Evolutionary conservation across 176 grass and related monocot genomes (phyloP), one percentile per base, ranked within the genome.

Genomic region (Zoysia japonica): DNA sequence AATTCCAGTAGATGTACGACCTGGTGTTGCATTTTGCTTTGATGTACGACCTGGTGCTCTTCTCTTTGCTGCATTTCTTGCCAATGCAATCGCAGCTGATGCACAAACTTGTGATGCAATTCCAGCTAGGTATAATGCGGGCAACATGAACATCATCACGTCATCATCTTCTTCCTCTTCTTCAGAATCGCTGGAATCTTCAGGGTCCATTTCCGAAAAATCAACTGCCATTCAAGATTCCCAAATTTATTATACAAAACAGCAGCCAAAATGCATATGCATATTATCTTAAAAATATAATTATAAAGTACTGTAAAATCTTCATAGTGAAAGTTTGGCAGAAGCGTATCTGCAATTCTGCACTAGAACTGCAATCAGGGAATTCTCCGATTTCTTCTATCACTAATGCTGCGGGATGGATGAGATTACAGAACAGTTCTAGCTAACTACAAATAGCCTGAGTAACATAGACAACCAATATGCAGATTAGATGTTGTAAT

Each of bases 91-190:
- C 51, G 10, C 14, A 51, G 70, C 11, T 16, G 6, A 50, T 16
- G 48, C 35, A 41, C 36, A 7, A 51, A 2, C 48, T 52, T 42
- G 57, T 47, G 79, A 39, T 41, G 61, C 16, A 1, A 11, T 64
- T 47, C 46, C 55, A 75, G 80, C 52, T 41, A 88, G 70, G 70
- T 84, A 80, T 10, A 88, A 46, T 5, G 86, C 70, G 17, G 76
- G 81, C 41, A 84, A 76, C 13, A 84, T 63, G 60, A 88, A 70
- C 49, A 88, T 35, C 87, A 88, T 80, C 64, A 88, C 61, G 16
- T 88, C 87, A 74, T 83, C 85, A 16, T 82, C 64, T 5, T 83
- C 68, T 14, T 78, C 61, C 2, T 79, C 65, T 2, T 80, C 81
- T 35, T 88, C 87, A 15, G 37, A 84, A 0, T 80, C 81, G 55